Base-by-base conservation (phyloP, 73 alveolate genomes). In the Vitrella brassicaformis region DNA sequence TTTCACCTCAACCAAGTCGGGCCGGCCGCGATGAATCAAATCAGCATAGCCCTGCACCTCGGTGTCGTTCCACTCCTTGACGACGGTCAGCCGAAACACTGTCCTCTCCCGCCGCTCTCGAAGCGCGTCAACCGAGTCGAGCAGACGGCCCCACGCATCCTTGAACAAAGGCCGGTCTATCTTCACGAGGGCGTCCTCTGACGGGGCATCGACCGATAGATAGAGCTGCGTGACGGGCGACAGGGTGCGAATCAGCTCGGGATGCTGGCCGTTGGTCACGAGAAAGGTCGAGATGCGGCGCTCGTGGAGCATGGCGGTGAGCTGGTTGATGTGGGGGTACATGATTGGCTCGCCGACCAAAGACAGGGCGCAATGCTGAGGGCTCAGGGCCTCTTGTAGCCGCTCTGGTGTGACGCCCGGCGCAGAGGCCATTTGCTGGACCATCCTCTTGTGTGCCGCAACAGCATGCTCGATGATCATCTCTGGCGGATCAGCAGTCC, bases 301-400 rank as follows among this genome's bases (percentile, higher is more conserved):
- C 30, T 67, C 26, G 69, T 78, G 84, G 47, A 78, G 72, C 72
- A 67, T 72, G 30, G 47, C 70, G 29, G 69, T 72, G 66, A 78
- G 78, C 78, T 78, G 77, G 46, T 78, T 78, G 72, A 78, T 78
- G n/a, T 66, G 27, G 8, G 84, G 84, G 31, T 78, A 78, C 82
- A 75, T 75, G 65, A 75, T 75, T n/a, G 84, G 84, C 78, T 69
- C 78, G 47, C 84, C 84, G 31, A 78, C 84, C 47, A 78, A 29
- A 0, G 84, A 78, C 29, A 78, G 28, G 25, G 84, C 84, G 31
- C 84, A 78, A 22, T 78, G 84, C 77, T 75, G 45, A 31, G 45
- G 10, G 25, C 7, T n/a, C 25, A 74, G 47, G 8, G 68, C 39
- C 29, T 56, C 69, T n/a, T 8, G 27, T 8, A 8, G 18, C 69